Conservation (phyloP, 23 red algal genomes). For the Gracilaria vermiculophylla region DNA sequence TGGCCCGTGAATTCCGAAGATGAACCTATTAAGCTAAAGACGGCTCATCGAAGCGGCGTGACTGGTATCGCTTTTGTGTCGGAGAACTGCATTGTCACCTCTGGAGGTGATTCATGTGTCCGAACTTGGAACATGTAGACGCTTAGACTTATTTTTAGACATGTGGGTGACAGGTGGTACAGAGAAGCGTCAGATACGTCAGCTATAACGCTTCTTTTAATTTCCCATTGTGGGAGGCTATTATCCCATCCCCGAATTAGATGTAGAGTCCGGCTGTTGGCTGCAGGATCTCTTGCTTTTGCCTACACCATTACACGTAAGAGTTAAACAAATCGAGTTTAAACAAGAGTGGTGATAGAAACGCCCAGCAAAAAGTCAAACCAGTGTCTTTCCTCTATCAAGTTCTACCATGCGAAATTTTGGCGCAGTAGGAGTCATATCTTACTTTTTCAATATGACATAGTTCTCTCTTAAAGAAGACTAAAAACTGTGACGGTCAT, state of each 20-base stretch:
- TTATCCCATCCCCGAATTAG: background rate
- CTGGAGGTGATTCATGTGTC: conserved; percentile 68
- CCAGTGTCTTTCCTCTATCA: no score
- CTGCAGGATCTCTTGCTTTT: no score
- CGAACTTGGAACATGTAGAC: conserved; percentile 62
- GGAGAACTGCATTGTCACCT: conserved; percentile 47
- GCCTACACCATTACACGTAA: no score
- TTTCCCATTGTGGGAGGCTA: background rate
- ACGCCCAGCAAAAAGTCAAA: no score
- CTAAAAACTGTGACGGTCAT: no score
- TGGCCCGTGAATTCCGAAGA: conserved; percentile 57
- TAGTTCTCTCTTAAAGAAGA: no score
- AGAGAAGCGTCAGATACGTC: background rate
- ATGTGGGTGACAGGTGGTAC: background rate
- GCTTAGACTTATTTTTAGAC: conserved; percentile 11
- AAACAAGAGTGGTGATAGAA: no score
- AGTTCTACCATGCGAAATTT: no score
- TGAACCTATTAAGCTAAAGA: conserved; percentile 52
- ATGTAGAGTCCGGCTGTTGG: no score
- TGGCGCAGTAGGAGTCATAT: no score
- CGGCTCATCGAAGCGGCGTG: conserved; percentile 68
- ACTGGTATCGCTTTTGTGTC: conserved; percentile 54
- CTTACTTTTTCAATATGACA: no score
- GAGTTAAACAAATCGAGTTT: no score
- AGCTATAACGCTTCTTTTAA: background rate